Percentiles rank a stretch among this genome's conserved stretches.
phyloP scores from a whole-genome alignment of 371 early-diverging fungal species.

The Apophysomyces ossiformis region DNA sequence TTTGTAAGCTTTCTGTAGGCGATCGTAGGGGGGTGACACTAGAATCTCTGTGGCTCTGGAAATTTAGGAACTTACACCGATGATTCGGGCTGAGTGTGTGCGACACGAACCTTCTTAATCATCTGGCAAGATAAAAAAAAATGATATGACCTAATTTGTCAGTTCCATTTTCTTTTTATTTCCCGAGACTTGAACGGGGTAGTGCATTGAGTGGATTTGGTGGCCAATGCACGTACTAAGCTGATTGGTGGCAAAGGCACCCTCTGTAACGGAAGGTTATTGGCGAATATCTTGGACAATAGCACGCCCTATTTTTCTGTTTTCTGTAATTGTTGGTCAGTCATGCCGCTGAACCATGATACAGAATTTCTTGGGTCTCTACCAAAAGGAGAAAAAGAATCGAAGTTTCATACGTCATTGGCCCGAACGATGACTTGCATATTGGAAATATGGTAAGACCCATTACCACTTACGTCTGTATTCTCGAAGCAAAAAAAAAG shows the following conservation, averaged over 20 bases:
- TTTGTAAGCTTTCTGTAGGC: neutral
- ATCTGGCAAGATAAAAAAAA: neutral
- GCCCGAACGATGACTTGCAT: neutral
- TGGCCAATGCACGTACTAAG: no score
- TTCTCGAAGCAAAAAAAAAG: no score
- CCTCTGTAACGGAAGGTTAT: no score
- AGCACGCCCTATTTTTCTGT: neutral
- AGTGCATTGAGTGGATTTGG: no score
- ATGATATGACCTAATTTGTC: neutral
- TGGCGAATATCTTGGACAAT: no score
- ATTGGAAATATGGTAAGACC: neutral
- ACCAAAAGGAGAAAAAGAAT: neutral
- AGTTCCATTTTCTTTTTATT: neutral
- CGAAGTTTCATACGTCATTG: neutral
- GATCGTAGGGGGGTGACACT: neutral
- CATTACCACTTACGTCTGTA: neutral
- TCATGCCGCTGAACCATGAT: neutral
- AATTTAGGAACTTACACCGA: constrained; percentile 5
- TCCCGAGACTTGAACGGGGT: neutral
- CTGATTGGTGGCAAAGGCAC: no score
- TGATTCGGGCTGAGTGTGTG: neutral
- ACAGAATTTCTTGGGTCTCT: constrained; percentile 3
- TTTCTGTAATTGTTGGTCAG: neutral
- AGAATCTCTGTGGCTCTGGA: neutral
- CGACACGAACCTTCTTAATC: neutral